Conservation (phyloP, 2,329 filamentous ascomycete species). For the Fusarium siculi region DNA sequence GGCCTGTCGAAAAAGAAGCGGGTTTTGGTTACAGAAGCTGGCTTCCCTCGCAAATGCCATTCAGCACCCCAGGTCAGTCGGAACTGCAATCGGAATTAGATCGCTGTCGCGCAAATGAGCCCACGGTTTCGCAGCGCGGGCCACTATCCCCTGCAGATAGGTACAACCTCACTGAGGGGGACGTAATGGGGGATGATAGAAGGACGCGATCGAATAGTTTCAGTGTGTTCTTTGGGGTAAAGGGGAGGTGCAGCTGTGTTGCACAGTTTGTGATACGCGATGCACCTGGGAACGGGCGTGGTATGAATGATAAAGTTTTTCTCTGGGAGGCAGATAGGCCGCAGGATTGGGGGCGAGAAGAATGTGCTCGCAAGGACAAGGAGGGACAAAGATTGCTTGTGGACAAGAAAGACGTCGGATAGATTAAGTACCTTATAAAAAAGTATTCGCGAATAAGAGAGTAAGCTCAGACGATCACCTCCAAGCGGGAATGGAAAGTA, state of each 20-base stretch:
- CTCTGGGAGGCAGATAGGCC: slow-evolving; percentile 17
- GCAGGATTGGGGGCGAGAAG: neutral
- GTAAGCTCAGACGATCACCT: slow-evolving; percentile 22
- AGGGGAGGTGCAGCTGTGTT: slow-evolving; percentile 16
- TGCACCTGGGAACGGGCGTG: slow-evolving; percentile 8
- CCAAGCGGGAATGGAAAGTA: neutral
- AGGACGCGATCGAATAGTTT: slow-evolving; percentile 1
- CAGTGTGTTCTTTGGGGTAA: neutral
- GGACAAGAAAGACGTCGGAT: neutral
- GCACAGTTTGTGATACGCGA: slow-evolving; percentile 27
- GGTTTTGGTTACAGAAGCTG: slow-evolving; percentile 22
- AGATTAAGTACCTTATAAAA: slow-evolving; percentile 14
- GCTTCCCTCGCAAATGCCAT: slow-evolving; percentile 24
- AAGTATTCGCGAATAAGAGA: slow-evolving; percentile 7
- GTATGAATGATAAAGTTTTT: slow-evolving; percentile 26
- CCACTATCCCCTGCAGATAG: slow-evolving; percentile 32
- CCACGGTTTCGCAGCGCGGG: slow-evolving; percentile 29
- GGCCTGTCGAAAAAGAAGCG: slow-evolving; percentile 34
- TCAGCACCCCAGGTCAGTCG: slow-evolving; percentile 30
- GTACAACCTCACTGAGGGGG: slow-evolving; percentile 11
- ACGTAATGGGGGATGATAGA: neutral
- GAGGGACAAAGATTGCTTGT: neutral
- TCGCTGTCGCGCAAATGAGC: slow-evolving; percentile 39
- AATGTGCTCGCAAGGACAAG: neutral
- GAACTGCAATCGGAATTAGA: slow-evolving; percentile 4